Evolutionary conservation across 2,329 filamentous ascomycete species (phyloP).

Genomic region (Fusarium fujikuroi): DNA sequence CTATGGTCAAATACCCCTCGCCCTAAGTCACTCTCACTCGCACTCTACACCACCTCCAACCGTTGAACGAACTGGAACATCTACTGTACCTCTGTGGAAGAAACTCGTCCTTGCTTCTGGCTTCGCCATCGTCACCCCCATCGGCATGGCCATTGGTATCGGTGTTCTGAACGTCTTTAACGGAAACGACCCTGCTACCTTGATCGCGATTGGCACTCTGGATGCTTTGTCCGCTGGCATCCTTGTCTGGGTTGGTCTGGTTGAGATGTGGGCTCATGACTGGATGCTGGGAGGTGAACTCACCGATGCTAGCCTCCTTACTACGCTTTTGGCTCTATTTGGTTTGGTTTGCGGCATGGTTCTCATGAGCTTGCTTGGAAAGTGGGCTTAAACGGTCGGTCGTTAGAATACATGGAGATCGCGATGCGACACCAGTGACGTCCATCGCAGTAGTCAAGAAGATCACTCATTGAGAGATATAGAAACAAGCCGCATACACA

Average conservation of each 20-base stretch:
- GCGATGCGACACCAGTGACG: neutral
- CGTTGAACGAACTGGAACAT: conserved; percentile 28
- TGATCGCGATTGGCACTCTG: conserved; percentile 77
- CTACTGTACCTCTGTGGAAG: conserved; percentile 52
- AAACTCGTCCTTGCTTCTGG: conserved; percentile 70
- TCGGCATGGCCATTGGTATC: conserved; percentile 84
- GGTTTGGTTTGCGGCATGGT: conserved; percentile 71
- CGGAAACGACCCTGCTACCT: conserved; percentile 74
- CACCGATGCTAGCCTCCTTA: conserved; percentile 58
- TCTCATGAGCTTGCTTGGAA: conserved; percentile 78
- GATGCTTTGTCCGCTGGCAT: conserved; percentile 81
- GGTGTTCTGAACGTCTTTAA: conserved; percentile 77
- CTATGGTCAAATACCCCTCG: conserved; percentile 33
- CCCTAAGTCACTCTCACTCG: conserved; percentile 28
- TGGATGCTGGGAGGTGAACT: conserved; percentile 72
- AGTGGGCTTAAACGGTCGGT: conserved; percentile 69
- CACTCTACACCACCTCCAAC: conserved; percentile 35
- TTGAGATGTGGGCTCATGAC: conserved; percentile 82
- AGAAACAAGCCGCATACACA: neutral
- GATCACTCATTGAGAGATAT: neutral
- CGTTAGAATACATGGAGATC: neutral
- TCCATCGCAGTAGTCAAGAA: neutral
- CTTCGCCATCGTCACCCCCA: conserved; percentile 77
- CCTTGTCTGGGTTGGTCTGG: conserved; percentile 78
- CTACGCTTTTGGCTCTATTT: conserved; percentile 61